Conservation (phyloP, 805 yeast species). For the Ogataea corticis region DNA sequence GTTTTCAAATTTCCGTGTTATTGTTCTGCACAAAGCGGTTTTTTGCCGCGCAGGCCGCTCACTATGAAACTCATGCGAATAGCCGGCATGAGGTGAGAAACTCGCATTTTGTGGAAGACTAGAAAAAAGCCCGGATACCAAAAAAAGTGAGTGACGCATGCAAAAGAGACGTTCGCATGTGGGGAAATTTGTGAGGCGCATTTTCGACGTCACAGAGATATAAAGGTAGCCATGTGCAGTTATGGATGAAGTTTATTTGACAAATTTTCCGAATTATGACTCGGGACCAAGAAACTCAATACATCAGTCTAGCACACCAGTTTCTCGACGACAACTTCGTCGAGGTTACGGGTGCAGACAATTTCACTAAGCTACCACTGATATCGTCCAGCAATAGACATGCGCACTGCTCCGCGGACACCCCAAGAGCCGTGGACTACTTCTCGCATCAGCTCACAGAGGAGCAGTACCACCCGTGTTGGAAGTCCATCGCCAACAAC, state of each 20-base stretch:
- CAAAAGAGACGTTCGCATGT: neutral
- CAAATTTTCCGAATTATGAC: too few species aligned
- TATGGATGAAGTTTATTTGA: too few species aligned
- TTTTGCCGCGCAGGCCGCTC: neutral
- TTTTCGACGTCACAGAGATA: neutral
- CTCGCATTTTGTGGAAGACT: conserved; percentile 1
- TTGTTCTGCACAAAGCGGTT: neutral
- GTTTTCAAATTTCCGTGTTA: neutral
- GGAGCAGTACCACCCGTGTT: conserved; percentile 39
- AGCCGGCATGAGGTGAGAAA: neutral
- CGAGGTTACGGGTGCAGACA: conserved; percentile 20
- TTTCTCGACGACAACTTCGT: conserved; percentile 34
- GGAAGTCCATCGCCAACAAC: conserved; percentile 41
- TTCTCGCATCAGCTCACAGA: conserved; percentile 39
- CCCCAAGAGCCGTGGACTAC: conserved; percentile 40
- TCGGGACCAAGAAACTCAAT: conserved; percentile 1
- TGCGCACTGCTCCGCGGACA: conserved; percentile 11
- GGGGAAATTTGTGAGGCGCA: neutral
- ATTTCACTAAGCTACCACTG: conserved; percentile 28
- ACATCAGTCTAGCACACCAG: conserved; percentile 28
- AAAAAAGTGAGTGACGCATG: neutral
- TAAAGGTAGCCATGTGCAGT: neutral
- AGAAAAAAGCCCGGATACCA: neutral
- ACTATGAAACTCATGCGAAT: neutral
- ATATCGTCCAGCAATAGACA: conserved; percentile 19